Evolutionary conservation across 495 filamentous ascomycete genomes (phyloP).

Genomic region (Lophiostoma macrostomum): DNA sequence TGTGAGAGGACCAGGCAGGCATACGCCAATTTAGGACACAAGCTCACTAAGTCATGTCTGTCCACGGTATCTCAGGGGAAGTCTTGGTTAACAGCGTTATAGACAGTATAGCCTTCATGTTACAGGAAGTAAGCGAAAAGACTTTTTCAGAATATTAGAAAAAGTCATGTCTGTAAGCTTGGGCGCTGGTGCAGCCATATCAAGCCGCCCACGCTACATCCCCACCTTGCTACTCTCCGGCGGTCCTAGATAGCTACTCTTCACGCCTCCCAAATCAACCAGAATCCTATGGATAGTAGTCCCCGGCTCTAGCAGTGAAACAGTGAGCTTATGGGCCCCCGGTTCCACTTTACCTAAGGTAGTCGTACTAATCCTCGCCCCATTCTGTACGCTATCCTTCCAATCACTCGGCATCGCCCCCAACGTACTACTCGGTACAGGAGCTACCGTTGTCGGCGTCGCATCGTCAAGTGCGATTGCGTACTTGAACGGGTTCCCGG

Average conservation of each 20-base stretch:
- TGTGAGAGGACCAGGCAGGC: no score
- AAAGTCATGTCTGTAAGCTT: no score
- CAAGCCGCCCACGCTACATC: no score
- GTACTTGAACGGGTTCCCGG: constrained; percentile 9
- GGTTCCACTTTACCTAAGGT: constrained; percentile 9
- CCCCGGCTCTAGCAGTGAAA: constrained; percentile 26
- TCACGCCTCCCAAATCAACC: constrained; percentile 27
- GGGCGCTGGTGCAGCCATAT: no score
- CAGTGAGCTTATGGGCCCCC: constrained; percentile 20
- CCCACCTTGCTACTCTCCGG: constrained; percentile 24
- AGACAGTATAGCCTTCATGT: no score
- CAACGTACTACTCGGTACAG: constrained; percentile 7
- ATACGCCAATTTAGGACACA: no score
- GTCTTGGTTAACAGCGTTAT: no score
- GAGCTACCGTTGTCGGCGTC: constrained; percentile 17
- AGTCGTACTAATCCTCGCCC: constrained; percentile 9
- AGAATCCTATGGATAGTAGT: constrained; percentile 22
- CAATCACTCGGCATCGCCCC: constrained; percentile 24
- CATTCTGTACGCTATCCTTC: constrained; percentile 20
- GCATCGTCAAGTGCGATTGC: constrained; percentile 22
- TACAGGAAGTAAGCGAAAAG: no score
- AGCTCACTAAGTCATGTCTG: no score
- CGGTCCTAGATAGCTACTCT: constrained; percentile 25
- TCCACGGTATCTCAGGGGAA: no score
- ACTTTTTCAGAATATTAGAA: no score